phyloP scores from a whole-genome alignment of 495 filamentous ascomycete genomes.

The Jackrogersella multiformis region DNA sequence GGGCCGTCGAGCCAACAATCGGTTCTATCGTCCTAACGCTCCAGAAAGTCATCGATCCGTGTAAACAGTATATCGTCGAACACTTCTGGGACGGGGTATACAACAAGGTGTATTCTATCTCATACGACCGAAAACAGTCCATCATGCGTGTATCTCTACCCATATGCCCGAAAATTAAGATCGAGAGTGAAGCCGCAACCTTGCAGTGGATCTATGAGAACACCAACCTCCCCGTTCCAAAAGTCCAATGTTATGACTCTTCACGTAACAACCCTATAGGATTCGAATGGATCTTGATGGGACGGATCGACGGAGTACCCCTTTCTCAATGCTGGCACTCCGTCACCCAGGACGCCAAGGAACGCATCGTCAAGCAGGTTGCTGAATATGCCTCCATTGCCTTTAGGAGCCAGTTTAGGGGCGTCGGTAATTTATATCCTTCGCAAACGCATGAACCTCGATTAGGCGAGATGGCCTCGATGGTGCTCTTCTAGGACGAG shows the following conservation, averaged over 20 bases:
- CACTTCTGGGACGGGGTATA: constrained; percentile 41
- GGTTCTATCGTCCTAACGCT: constrained; percentile 33
- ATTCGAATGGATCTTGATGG: constrained; percentile 70
- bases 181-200: constrained; percentile 65
- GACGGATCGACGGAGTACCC: constrained; percentile 54
- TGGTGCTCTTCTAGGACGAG: constrained; percentile 49
- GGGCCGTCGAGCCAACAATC: constrained; percentile 35
- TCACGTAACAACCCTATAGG: constrained; percentile 57
- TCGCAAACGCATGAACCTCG: constrained; percentile 13
- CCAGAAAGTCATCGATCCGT: constrained; percentile 1
- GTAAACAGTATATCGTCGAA: constrained; percentile 22
- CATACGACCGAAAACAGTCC: constrained; percentile 37
- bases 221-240: constrained; percentile 63
- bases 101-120: constrained; percentile 52
- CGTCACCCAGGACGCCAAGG: constrained; percentile 50
- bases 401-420: constrained; percentile 44
- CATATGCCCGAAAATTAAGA: constrained; percentile 62
- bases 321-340: constrained; percentile 54
- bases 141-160: constrained; percentile 65
- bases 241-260: constrained; percentile 59
- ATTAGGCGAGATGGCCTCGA: constrained; percentile 47
- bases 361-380: constrained; percentile 48
- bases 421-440: constrained; percentile 53
- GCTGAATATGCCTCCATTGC: constrained; percentile 49
- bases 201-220: constrained; percentile 54